Evolutionary conservation across 2,329 filamentous ascomycete genomes (phyloP), one percentile per base, ranked within the genome.

Genomic region (Xylogone sp.): DNA sequence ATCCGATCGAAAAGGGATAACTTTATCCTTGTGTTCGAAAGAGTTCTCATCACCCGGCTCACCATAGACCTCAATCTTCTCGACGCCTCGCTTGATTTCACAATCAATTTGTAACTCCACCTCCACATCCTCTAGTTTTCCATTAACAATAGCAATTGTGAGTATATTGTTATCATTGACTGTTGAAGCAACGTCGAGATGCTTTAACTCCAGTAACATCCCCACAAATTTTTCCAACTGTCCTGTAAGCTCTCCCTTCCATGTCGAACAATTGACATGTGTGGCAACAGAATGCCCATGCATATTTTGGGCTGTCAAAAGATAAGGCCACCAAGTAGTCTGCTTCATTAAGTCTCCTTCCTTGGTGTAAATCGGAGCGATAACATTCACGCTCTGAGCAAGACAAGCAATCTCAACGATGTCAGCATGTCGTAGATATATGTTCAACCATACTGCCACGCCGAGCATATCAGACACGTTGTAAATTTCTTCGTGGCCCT

Each of bases 371-470:
- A 87, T 69, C 0, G 82, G 83, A 2, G 75, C 76, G 56, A 87
- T 86, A n/a, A 87, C 83, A 61, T 87, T 87, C 20, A 87, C 81
- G 31, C 71, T 81, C 64, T 87, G 83, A 9, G 83, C 83, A 54
- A 87, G 81, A 59, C 83, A 85, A 1, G 82, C 81, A 82, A 86
- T 87, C 27, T 80, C 81, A 8, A 87, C 67, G 60, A 80, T 77
- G 52, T 75, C 77, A 54, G 79, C 78, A 67, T 87, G 82, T 10
- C 82, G 74, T 18, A 86, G 69, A 58, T 87, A 85, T 1, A 83
- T 81, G 57, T 86, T 86, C 46, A 86, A 64, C 75, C 80, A 86
- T 1, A 83, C 73, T 0, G 75, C 76, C 0, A 87, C 83, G 2
- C 82, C 83, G 3, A 86, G 68, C 1, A 82, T 82, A 58, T 87